Base-by-base conservation (phyloP, 352 stramenopile genomes). In the Globisporangium cederbergense region DNA sequence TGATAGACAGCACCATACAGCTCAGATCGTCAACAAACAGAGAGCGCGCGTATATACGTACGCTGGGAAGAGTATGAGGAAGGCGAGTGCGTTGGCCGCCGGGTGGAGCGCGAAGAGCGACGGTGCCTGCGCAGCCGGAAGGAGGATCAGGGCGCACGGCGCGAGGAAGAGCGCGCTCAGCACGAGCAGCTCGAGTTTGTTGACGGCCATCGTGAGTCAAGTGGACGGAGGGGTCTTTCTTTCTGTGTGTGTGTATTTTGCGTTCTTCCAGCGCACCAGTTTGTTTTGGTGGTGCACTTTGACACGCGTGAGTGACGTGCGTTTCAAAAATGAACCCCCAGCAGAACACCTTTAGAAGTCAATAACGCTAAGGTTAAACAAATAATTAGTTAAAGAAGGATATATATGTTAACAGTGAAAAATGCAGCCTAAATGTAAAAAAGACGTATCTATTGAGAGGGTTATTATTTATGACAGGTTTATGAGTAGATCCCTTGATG, bases 31-130 rank as follows among this genome's bases (percentile, higher is more conserved):
- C 20, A 6, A 57, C 28, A 49, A n/a, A 11, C 30, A 58, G 42
- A 28, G 3, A 13, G 45, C 9, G 28, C 34, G 3, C 22, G 2
- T 14, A n/a, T 28, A 1, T 28, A 1, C 4, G 30, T 70, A 86
- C 75, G 79, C 54, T 34, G 81, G 81, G 58, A 83, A 86, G 68
- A 79, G 81, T 11, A 90, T 54, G 57, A 89, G 66, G 65, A 85
- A 86, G 36, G 79, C 77, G 54, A 91, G 49, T 34, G 82, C 73
- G 46, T 88, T 91, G 53, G 75, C 72, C 14, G 79, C 82, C 14
- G 79, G 82, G 66, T 91, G 82, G 50, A 84, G 60, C 5, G 82
- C 75, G 46, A 91, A 89, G 25, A 91, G 68, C 25, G 70, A 78
- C 28, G 75, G 74, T 10, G 69, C 64, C 5, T 60, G 36, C 22